Evolutionary conservation across 1,284 basidiomycete species (phyloP), one percentile per base, ranked within the genome.

Genomic region (Apiotrichum domesticum): DNA sequence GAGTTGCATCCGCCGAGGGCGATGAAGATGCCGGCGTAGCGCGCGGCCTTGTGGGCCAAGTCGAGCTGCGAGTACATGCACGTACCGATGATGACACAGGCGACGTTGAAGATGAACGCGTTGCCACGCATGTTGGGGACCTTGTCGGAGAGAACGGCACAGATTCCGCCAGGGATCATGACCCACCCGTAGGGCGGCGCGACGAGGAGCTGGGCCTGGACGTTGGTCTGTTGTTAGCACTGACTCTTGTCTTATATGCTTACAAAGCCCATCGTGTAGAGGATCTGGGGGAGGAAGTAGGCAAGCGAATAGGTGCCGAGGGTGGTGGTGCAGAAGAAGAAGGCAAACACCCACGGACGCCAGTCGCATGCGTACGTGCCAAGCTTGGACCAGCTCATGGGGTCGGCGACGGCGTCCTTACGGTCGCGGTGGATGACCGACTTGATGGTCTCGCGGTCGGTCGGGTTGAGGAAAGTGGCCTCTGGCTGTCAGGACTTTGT

Each of bases 351-450:
- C 78, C 78, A 80, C 8, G 78, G 60, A 68, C 77, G 78, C 62
- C 69, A 55, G 63, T 79, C 77, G n/a, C 21, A 11, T 6, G 71
- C 43, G 62, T 79, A 77, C 44, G 55, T 63, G 37, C 56, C n/a
- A 10, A 72, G 53, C 62, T 77, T 77, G 29, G 46, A 15, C 61
- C 57, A 55, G 29, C 77, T 76, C 32, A 79, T 63, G 4, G 40
- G 35, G 60, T 80, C 79, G 29, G 69, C 68, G 14, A 63, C 65
- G 39, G 77, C 67, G 61, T 80, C 79, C 34, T 72, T 35, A 14
- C 79, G 74, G 68, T 80, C 79, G 21, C 64, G 61, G 53, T 80
- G 61, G 57, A 80, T 76, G 37, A 78, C 71, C 7, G 73, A 67
- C 21, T 72, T 61, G 51, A 79, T 65, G 55, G 77, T 67, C 35